Conservation (phyloP, 2,329 filamentous ascomycete species). For the Scytalidium lignicola region DNA sequence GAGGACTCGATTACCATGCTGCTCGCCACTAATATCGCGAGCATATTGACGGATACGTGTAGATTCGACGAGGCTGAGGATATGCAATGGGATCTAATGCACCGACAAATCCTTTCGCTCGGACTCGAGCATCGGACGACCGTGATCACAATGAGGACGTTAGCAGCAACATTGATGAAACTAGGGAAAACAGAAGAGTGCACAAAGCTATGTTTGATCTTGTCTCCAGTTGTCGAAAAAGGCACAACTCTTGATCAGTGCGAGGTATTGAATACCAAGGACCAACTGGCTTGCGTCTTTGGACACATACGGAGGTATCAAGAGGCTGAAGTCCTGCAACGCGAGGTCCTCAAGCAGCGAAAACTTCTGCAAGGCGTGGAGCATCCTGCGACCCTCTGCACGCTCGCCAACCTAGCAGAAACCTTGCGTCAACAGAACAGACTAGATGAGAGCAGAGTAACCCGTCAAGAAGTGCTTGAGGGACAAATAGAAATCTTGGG, state of each 20-base stretch:
- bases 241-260: neutral
- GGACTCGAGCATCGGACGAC: neutral
- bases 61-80: neutral
- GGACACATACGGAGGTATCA: neutral
- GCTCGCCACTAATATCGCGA: neutral
- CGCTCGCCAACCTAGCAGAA: neutral
- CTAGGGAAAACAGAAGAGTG: neutral
- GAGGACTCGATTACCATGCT: neutral
- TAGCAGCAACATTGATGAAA: neutral
- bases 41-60: neutral
- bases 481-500: conserved; percentile 1
- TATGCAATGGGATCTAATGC: neutral
- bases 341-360: neutral
- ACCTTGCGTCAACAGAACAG: neutral
- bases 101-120: neutral
- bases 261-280: neutral
- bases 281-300: neutral
- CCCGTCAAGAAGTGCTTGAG: neutral
- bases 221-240: neutral
- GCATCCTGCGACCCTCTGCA: neutral
- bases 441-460: neutral
- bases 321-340: neutral
- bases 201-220: neutral
- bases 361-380: neutral
- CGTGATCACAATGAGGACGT: neutral